Conservation (phyloP, 352 stramenopile species). For the Globisporangium heterothallicum region DNA sequence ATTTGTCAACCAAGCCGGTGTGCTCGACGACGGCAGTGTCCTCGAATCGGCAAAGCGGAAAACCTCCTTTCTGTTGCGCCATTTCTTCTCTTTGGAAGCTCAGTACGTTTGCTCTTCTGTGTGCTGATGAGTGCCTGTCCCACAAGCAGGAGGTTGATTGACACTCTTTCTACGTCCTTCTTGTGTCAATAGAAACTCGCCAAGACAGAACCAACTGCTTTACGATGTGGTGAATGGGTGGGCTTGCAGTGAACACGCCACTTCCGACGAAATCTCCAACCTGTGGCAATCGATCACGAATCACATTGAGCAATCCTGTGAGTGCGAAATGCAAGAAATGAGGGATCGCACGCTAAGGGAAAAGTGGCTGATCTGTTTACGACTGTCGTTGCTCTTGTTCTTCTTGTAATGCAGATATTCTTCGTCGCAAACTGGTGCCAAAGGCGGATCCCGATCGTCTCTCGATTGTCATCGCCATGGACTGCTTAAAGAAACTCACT, state of each 20-base stretch:
- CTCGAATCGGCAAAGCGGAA: constrained; percentile 54
- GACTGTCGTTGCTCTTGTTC: neutral
- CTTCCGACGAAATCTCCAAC: constrained; percentile 31
- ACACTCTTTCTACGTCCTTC: no score
- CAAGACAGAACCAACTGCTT: constrained; percentile 36
- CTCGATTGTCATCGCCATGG: constrained; percentile 60
- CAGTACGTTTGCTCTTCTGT: constrained; percentile 5
- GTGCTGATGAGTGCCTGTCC: neutral
- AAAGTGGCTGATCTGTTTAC: neutral
- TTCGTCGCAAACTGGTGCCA: constrained; percentile 44
- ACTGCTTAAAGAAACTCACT: constrained; percentile 63
- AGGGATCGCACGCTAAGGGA: no score
- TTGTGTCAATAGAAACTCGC: constrained; percentile 7
- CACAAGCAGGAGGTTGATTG: neutral
- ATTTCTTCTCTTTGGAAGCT: constrained; percentile 63
- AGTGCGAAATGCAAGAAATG: constrained; percentile 5
- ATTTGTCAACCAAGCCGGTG: constrained; percentile 28
- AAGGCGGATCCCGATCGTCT: constrained; percentile 36
- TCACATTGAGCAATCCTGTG: constrained; percentile 73
- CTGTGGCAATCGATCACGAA: constrained; percentile 61
- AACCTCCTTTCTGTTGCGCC: constrained; percentile 59
- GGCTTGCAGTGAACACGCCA: constrained; percentile 35
- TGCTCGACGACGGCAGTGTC: constrained; percentile 33
- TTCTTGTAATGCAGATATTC: constrained; percentile 36
- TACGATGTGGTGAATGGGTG: constrained; percentile 67